Evolutionary conservation across 108 stramenopile species (phyloP).

Genomic region (Skeletonema grethae): DNA sequence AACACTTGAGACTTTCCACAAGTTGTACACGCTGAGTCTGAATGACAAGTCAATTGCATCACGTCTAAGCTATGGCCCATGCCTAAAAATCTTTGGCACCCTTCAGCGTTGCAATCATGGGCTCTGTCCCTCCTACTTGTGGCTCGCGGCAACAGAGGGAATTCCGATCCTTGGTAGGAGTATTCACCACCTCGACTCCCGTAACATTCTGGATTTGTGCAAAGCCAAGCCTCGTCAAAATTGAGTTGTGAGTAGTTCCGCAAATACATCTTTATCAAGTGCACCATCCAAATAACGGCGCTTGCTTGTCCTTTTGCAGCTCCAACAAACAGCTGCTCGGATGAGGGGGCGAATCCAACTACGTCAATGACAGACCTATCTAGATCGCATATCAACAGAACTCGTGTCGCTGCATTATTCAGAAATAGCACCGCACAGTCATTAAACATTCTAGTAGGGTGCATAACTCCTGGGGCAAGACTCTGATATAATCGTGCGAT

Average conservation of each 20-base stretch:
- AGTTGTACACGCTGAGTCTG: slow-evolving; percentile 6
- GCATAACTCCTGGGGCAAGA: slow-evolving; percentile 1
- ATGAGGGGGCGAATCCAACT: slow-evolving; percentile 10
- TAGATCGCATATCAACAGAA: slow-evolving; percentile 10
- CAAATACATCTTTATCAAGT: slow-evolving; percentile 16
- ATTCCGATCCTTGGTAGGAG: slow-evolving; percentile 20
- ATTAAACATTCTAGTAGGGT: slow-evolving; percentile 13
- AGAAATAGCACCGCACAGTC: slow-evolving; percentile 10
- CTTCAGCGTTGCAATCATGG: slow-evolving; percentile 30
- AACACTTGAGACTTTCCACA: slow-evolving; percentile 15
- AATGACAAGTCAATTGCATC: slow-evolving; percentile 6
- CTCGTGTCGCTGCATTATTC: slow-evolving; percentile 14
- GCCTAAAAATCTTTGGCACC: slow-evolving; percentile 23
- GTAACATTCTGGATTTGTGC: slow-evolving; percentile 16
- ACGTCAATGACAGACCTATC: slow-evolving; percentile 14
- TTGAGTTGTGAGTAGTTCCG: slow-evolving; percentile 13
- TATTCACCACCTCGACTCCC: background rate
- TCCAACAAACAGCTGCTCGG: slow-evolving; percentile 19
- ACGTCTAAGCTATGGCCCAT: slow-evolving; percentile 8
- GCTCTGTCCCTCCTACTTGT: background rate
- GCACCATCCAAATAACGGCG: slow-evolving; percentile 14
- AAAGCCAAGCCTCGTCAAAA: slow-evolving; percentile 9
- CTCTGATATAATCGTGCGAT: slow-evolving; percentile 18
- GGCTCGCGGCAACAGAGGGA: background rate
- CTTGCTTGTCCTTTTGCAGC: slow-evolving; percentile 14